Evolutionary conservation across 2,329 filamentous ascomycete genomes (phyloP).

Genomic region (Rhynchosporium graminicola): DNA sequence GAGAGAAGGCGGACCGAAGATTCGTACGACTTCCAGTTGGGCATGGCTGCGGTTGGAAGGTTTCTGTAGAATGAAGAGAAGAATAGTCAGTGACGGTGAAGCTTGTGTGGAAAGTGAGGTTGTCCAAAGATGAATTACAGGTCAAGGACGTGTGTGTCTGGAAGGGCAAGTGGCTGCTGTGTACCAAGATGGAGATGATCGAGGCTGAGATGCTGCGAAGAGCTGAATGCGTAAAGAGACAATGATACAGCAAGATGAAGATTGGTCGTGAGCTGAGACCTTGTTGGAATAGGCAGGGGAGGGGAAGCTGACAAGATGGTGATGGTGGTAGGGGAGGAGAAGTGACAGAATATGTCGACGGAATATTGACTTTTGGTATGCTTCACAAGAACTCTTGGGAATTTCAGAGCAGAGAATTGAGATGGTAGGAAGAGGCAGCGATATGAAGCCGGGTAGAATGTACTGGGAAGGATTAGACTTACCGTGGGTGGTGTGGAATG

Average conservation of each 20-base stretch:
- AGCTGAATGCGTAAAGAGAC: slow-evolving; percentile 5
- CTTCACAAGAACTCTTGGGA: not conserved
- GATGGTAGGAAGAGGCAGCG: not conserved
- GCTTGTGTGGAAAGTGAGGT: not conserved
- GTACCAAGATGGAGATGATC: slow-evolving; percentile 11
- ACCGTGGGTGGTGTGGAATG: slow-evolving; percentile 6
- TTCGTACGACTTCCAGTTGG: slow-evolving; percentile 63
- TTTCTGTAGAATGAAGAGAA: slow-evolving; percentile 17
- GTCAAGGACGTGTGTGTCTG: not conserved
- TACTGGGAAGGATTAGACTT: slow-evolving; percentile 3
- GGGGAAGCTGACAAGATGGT: not conserved
- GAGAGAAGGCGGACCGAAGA: slow-evolving; percentile 60
- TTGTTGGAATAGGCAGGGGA: not conserved
- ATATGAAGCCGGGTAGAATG: not conserved
- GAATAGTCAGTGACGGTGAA: slow-evolving; percentile 7
- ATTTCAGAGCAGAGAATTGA: not conserved
- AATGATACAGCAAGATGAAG: not conserved
- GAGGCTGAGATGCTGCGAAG: slow-evolving; percentile 1
- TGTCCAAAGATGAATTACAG: not conserved
- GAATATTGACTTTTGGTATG: not conserved
- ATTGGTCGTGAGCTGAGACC: not conserved
- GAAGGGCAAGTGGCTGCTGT: not conserved
- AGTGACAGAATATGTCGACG: not conserved
- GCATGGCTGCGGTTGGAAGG: slow-evolving; percentile 44
- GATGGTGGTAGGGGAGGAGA: not conserved